Evolutionary conservation across 495 filamentous ascomycete species (phyloP), one percentile per base, ranked within the genome.

Genomic region (Penicillium verhagenii): DNA sequence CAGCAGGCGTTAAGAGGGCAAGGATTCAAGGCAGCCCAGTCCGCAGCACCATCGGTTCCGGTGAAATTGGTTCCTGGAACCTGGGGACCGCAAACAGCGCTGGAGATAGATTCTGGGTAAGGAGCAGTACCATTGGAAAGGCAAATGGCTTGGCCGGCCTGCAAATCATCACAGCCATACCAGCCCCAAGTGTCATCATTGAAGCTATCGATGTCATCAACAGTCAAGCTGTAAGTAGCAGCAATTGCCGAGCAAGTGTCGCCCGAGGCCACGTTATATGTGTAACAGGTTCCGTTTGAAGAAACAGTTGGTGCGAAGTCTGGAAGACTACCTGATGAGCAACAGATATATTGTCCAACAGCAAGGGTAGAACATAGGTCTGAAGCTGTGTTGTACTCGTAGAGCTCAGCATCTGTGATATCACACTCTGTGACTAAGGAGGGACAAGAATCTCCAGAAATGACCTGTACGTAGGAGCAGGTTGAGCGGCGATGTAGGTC

Each of bases 1-100:
- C 66, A 69, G 58, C 66, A 69, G 9, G 60, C 66, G 31, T 66
- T 69, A 21, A 69, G 38, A 16, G 66, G 66, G 40, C 66, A 69
- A 3, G 59, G 60, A 13, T 45, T 45, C 3, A 25, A 14, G 6
- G 4, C 10, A n/a, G 8, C 4, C 42, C 21, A 45, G 9, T 45
- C 21, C 1, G 21, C 4, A 7, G 2, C 13, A 24, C 14, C 13
- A 19, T 5, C 16, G 40, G 19, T 44, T 20, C 24, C 3, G 23
- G 14, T n/a, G 14, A 26, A 25, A 40, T 14, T n/a, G n/a, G 31
- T 35, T 1, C 13, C 13, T 2, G 6, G 1, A 1, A 47, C 45
- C 26, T 47, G 45, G n/a, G 25, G 25, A 7, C 24, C 45, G n/a
- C 45, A 46, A 16, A 13, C 43, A 2, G 43, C 43, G 24, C n/a